These are phyloP conservation scores for Macrophomina phaseolina DNA, from an alignment of 2,329 filamentous ascomycete genomes.

Conservation along the genomic window DNA sequence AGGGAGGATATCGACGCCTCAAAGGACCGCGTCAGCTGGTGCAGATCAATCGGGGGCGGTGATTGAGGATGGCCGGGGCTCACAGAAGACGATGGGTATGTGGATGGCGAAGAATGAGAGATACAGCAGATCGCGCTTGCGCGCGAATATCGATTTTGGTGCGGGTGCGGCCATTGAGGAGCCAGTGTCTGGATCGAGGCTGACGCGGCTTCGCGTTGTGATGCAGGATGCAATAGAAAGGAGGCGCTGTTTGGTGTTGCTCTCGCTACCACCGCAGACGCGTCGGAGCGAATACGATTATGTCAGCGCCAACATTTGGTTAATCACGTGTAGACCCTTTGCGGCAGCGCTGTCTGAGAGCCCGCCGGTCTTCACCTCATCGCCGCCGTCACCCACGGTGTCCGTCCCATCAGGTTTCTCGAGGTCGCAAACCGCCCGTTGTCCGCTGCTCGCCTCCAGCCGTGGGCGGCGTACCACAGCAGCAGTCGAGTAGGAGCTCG, in stretches of 20 bases:
- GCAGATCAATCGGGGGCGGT: conserved; percentile 25
- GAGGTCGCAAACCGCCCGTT: neutral
- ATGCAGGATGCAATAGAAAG: neutral
- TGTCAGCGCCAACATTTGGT: neutral
- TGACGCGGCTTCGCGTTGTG: conserved; percentile 17
- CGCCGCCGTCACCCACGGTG: neutral
- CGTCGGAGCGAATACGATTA: neutral
- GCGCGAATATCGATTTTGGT: conserved; percentile 37
- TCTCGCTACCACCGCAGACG: neutral
- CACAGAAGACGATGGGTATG: conserved; percentile 67
- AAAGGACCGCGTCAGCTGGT: conserved; percentile 10
- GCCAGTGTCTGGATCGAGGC: neutral
- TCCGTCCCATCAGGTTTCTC: neutral
- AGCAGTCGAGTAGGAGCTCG: neutral
- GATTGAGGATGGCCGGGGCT: conserved; percentile 31
- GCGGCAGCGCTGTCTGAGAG: neutral
- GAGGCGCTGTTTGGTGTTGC: conserved; percentile 17
- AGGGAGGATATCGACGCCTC: conserved; percentile 66
- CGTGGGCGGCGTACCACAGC: neutral
- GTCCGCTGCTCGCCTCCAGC: neutral
- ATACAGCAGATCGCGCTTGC: conserved; percentile 56
- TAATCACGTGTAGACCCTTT: neutral
- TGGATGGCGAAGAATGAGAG: conserved; percentile 67
- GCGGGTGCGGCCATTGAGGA: neutral
- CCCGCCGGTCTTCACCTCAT: neutral